Evolutionary conservation across 495 filamentous ascomycete species (phyloP).

Genomic region (Trichoderma asperelloides): DNA sequence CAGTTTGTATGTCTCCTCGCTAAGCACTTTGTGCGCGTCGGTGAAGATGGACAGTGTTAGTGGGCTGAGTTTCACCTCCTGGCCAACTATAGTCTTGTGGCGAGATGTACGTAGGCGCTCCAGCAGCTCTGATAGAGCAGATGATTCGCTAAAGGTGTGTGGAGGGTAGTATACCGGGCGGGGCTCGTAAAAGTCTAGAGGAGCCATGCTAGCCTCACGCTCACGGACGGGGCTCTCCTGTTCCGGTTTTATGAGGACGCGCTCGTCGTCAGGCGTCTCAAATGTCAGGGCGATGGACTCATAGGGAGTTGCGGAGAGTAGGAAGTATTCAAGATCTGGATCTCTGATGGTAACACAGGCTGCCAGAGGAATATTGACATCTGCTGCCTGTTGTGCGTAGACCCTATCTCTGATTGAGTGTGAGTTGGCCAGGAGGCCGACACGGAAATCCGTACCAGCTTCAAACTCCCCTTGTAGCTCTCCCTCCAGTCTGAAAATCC

Average conservation of each 20-base stretch:
- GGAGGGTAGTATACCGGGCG: constrained; percentile 65
- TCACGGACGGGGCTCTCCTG: constrained; percentile 27
- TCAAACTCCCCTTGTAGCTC: constrained; percentile 60
- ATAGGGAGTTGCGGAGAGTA: constrained; percentile 59
- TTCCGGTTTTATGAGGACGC: constrained; percentile 22
- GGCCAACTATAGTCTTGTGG: constrained; percentile 52
- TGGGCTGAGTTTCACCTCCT: constrained; percentile 65
- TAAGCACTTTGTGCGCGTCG: constrained; percentile 65
- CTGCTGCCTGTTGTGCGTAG: constrained; percentile 35
- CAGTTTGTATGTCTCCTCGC: constrained; percentile 61
- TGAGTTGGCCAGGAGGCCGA: constrained; percentile 58
- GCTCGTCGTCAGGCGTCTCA: constrained; percentile 50
- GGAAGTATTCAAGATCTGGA: constrained; percentile 67
- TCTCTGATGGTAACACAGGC: constrained; percentile 60
- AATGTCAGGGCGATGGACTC: constrained; percentile 58
- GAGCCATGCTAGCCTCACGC: constrained; percentile 25
- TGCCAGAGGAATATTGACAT: constrained; percentile 37
- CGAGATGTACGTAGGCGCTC: constrained; percentile 51
- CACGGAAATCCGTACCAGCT: constrained; percentile 61
- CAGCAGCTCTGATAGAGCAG: constrained; percentile 51
- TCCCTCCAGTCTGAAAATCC: constrained; percentile 66
- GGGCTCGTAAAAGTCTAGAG: constrained; percentile 38
- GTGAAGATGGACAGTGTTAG: constrained; percentile 68
- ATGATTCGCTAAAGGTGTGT: constrained; percentile 49
- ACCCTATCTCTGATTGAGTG: constrained; percentile 53